Conservation (phyloP, 768 basidiomycete genomes). For the Wakefieldia striispora region DNA sequence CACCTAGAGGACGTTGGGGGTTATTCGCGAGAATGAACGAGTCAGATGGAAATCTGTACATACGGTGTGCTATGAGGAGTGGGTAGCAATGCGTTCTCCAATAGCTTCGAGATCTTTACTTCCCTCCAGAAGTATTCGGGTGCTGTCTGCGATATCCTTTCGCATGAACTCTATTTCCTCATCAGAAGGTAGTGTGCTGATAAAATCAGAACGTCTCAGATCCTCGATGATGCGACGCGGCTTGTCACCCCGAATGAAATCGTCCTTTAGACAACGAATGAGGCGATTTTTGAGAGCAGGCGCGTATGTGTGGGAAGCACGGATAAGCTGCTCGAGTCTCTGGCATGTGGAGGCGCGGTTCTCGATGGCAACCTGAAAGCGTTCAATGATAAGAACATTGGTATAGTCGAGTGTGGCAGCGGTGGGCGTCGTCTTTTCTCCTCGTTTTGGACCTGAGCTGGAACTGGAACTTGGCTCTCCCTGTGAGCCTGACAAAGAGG, state of each 20-base stretch:
- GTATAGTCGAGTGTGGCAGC: constrained; percentile 19
- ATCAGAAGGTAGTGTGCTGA: constrained; percentile 15
- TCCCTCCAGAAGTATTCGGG: constrained; percentile 25
- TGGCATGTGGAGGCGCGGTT: constrained; percentile 26
- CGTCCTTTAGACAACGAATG: constrained; percentile 21
- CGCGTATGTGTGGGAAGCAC: constrained; percentile 19
- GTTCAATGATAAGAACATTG: constrained; percentile 27
- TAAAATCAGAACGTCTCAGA: constrained; percentile 27
- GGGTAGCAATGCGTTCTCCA: constrained; percentile 22
- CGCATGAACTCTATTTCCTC: constrained; percentile 19
- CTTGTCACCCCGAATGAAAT: constrained; percentile 27
- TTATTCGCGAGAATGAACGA: not conserved
- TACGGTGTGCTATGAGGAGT: constrained; percentile 15
- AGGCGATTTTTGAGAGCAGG: constrained; percentile 18
- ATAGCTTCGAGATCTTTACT: constrained; percentile 26
- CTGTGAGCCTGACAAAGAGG: constrained; percentile 1
- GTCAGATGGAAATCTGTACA: not conserved
- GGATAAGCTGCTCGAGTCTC: constrained; percentile 28
- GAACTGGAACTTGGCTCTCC: constrained; percentile 3
- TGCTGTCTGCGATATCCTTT: constrained; percentile 24
- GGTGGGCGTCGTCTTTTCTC: not conserved
- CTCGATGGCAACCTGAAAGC: constrained; percentile 28
- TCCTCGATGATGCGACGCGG: constrained; percentile 24
- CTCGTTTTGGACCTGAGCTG: constrained; percentile 2
- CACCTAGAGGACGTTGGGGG: too few species aligned